Evolutionary conservation across 2,329 filamentous ascomycete species (phyloP), one percentile per base, ranked within the genome.

Genomic region (Daldinia eschscholtzii): DNA sequence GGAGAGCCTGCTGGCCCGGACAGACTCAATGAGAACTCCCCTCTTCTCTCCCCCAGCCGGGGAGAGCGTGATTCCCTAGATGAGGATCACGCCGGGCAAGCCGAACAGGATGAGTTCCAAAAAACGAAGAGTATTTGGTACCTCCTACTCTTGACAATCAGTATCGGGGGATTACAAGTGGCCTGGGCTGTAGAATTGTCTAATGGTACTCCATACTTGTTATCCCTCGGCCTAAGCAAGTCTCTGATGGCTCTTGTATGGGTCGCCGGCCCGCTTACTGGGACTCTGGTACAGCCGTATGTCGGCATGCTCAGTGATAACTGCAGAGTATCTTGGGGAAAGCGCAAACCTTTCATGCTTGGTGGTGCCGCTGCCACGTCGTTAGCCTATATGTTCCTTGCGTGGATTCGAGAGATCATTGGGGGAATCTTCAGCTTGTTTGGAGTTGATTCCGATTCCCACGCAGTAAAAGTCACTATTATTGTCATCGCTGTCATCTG

Each of bases 141-240:
- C 80, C 84, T 98, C 75, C 88, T 97, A 73, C 83, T 97, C 70
- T 83, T 98, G 80, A 97, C 95, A 6, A 85, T 98, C 69, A 90
- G 92, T 77, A 92, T 97, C 73, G 93, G 93, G 67, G 95, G 93
- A 26, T 84, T 98, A 70, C 95, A 98, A 81, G 92, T 98, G 73
- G 94, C 95, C 30, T 98, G 95, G 95, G 94, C 94, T 1, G 94
- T 97, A 46, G 95, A 98, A 80, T 85, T 97, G 46, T 97, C 94
- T 61, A 95, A 97, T 83, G 94, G 94, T 74, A 97, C 95, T 60
- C 92, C 93, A 5, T 96, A 92, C 76, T 83, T 96, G 44, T 83
- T 95, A 44, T 94, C 92, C 0, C 87, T 96, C 33, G 93, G 93
- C 10, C 86, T 96, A 80, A 93, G 90, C 85, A 94, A 95, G 82